Conservation (phyloP, 129 eudicot genomes). For the Gnaphalium uliginosum region DNA sequence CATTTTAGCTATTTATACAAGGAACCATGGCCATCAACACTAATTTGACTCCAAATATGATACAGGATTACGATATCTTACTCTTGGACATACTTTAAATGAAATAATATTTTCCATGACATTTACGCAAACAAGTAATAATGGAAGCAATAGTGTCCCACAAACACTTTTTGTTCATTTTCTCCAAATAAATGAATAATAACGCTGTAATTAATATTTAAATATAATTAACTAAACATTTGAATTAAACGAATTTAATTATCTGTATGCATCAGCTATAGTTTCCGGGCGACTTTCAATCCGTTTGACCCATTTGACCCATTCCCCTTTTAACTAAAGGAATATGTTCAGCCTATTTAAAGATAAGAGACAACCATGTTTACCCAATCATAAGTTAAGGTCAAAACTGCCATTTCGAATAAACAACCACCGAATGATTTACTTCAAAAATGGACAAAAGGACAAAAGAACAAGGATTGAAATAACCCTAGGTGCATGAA, state of each 20-base stretch:
- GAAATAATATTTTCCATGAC: not conserved
- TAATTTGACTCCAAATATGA: not conserved
- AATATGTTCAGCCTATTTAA: not conserved
- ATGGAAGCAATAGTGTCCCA: not conserved
- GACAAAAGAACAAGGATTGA: not conserved
- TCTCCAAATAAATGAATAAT: not conserved
- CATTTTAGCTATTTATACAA: constrained; percentile 13
- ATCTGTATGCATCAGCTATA: not conserved
- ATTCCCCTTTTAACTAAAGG: not conserved
- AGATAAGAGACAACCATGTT: not conserved
- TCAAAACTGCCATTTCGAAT: not conserved
- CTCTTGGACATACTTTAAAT: not conserved
- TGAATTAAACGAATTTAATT: not conserved
- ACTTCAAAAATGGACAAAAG: not conserved
- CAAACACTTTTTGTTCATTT: not conserved
- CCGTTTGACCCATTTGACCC: not conserved
- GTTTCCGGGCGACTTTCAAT: not conserved
- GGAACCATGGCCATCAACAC: not conserved
- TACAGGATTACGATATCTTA: constrained; percentile 4
- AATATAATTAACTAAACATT: not conserved
- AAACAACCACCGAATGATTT: not conserved
- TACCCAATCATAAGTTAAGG: not conserved
- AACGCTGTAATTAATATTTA: not conserved
- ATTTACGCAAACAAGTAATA: not conserved
- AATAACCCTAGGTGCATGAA: not conserved